Evolutionary conservation across 495 filamentous ascomycete species (phyloP).

Genomic region (Podospora conica): DNA sequence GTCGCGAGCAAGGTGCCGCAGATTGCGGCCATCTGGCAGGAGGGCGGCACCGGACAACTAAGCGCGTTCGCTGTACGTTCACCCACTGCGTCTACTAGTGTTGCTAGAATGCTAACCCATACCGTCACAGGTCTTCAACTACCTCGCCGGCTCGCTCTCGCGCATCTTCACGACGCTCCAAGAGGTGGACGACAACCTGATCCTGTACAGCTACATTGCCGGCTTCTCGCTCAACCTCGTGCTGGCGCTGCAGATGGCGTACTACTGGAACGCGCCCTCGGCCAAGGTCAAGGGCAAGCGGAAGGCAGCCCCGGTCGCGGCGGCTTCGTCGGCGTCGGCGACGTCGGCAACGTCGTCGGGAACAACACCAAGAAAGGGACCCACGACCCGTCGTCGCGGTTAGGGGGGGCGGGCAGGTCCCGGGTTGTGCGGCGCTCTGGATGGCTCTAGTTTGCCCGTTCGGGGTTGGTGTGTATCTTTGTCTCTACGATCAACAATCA

Average conservation of each 20-base stretch:
- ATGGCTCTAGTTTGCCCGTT: conserved; percentile 6
- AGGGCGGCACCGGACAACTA: conserved; percentile 89
- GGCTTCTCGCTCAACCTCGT: conserved; percentile 83
- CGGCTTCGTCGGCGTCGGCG: too few relatives aligned
- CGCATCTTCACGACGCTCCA: conserved; percentile 96
- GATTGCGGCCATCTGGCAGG: conserved; percentile 72
- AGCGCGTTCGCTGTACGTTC: conserved; percentile 86
- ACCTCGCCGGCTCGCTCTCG: conserved; percentile 81
- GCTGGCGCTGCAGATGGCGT: conserved; percentile 84
- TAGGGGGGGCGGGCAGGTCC: conserved; percentile 19
- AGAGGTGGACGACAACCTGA: conserved; percentile 91
- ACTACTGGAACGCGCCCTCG: conserved; percentile 83
- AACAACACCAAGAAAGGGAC: conserved; percentile 43
- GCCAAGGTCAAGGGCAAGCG: conserved; percentile 48
- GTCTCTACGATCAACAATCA: conserved; percentile 11
- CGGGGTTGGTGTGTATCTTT: conserved; percentile 4
- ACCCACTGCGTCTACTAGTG: background rate
- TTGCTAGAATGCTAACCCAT: background rate
- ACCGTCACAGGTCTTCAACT: conserved; percentile 80
- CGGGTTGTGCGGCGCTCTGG: background rate
- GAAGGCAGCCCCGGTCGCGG: conserved; percentile 28
- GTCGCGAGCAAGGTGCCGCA: conserved; percentile 89
- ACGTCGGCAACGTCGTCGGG: conserved; percentile 29
- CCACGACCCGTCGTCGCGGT: conserved; percentile 49
- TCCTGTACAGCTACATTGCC: conserved; percentile 86